A percentile compares a stretch with the other conserved stretches of the same genome.
These are phyloP conservation scores for Neopestalotiopsis clavispora DNA, from an alignment of 2,329 filamentous ascomycete genomes.

Conservation along the genomic window DNA sequence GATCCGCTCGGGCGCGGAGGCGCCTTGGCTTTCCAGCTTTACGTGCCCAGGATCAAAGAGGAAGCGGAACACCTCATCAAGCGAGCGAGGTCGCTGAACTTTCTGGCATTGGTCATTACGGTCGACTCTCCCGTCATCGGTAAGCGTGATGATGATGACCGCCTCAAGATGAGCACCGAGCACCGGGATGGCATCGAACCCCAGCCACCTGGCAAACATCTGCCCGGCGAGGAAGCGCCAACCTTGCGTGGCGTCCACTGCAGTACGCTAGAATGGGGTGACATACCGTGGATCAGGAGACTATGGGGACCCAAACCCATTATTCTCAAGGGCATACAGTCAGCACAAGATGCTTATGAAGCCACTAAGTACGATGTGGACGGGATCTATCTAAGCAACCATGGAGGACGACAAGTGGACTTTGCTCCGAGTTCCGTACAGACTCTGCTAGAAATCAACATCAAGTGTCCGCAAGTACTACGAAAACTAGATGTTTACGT, in stretches of 20 bases:
- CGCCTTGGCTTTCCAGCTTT: constrained; percentile 59
- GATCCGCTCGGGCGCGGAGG: constrained; percentile 26
- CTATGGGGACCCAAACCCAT: constrained; percentile 17
- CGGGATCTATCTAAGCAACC: constrained; percentile 20
- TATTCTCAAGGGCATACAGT: constrained; percentile 22
- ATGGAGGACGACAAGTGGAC: constrained; percentile 17
- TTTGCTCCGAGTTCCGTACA: constrained; percentile 8
- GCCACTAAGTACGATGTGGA: constrained; percentile 17
- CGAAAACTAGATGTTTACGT: not conserved
- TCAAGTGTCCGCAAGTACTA: not conserved
- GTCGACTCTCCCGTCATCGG: constrained; percentile 61
- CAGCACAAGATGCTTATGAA: constrained; percentile 19
- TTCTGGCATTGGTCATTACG: constrained; percentile 56
- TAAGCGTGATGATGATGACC: constrained; percentile 29
- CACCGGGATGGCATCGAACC: not conserved
- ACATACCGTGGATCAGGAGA: constrained; percentile 20
- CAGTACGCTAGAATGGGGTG: constrained; percentile 20
- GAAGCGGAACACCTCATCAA: constrained; percentile 53
- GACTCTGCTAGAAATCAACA: constrained; percentile 7
- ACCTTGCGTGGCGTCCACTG: constrained; percentile 16
- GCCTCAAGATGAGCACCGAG: constrained; percentile 3
- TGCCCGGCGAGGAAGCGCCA: constrained; percentile 16
- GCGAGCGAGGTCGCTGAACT: constrained; percentile 47
- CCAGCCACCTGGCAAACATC: not conserved
- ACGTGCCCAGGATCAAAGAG: constrained; percentile 55